Conservation (phyloP, 306 rosid species). For the Comarum palustre region DNA sequence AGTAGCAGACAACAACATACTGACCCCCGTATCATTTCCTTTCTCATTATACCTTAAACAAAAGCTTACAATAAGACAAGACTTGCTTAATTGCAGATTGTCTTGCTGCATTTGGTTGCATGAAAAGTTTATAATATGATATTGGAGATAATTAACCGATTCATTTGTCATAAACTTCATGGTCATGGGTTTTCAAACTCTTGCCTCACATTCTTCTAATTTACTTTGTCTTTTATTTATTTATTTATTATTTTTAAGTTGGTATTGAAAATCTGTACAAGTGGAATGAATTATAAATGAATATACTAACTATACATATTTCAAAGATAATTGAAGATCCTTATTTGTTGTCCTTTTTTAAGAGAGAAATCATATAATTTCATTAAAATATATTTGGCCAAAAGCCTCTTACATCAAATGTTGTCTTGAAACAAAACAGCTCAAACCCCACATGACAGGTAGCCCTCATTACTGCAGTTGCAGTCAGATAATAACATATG, state of each 20-base stretch:
- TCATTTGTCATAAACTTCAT: background rate
- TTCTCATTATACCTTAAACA: background rate
- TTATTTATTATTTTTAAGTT: background rate
- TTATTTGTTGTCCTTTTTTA: too few relatives aligned
- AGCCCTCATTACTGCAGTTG: too few relatives aligned
- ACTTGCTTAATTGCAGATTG: background rate
- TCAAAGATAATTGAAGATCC: too few relatives aligned
- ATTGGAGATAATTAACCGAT: background rate
- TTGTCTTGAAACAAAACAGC: too few relatives aligned
- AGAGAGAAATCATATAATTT: too few relatives aligned
- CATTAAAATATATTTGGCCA: too few relatives aligned
- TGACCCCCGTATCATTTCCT: background rate
- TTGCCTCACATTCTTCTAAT: background rate
- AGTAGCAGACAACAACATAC: background rate
- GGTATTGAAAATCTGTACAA: background rate
- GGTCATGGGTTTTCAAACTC: background rate
- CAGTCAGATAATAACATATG: too few relatives aligned
- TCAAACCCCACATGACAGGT: too few relatives aligned
- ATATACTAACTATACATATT: too few relatives aligned
- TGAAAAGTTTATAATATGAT: background rate
- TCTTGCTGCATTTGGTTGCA: background rate
- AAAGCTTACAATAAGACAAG: background rate
- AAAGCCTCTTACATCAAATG: too few relatives aligned
- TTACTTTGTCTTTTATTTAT: background rate
- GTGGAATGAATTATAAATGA: constrained; percentile 8